Evolutionary conservation across 179 eudicot genomes (phyloP), one percentile per base, ranked within the genome.

Genomic region (Actinidia chinensis): DNA sequence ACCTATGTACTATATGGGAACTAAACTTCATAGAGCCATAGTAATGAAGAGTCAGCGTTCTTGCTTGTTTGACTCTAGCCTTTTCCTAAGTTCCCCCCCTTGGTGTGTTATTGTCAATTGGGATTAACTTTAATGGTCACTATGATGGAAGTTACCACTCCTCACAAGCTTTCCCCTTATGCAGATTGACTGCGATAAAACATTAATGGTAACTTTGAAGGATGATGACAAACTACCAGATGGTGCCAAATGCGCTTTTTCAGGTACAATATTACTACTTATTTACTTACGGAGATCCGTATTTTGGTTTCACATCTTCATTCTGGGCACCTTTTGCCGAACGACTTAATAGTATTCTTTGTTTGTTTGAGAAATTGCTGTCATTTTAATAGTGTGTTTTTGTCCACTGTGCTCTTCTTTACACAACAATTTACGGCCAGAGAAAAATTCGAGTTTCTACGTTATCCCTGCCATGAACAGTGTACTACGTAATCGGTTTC

Each of bases 331-430:
- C 14, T 43, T 20, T 56, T 55, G 36, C 42, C 11, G 44, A 55
- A 28, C 60, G 33, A 23, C 75, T 71, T 55, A 25, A 33, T 14
- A 12, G 11, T 28, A 28, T 50, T 70, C 20, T 13, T 18, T 67
- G 65, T 40, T 13, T 46, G 6, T 65, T 13, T n/a, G 12, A 63
- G 56, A 76, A 74, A 65, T 51, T 6, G 60, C 33, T 6, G 54
- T 22, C n/a, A 15, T 28, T 40, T 25, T 22, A 28, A 36, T 52
- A 42, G 52, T 56, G 28, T 80, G 79, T 83, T 18, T 74, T 82
- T 97, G n/a, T n/a, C n/a, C n/a, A n/a, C 93, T n/a, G 96, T 76
- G 98, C 98, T 55, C 91, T 94, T 83, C 91, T 94, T 42, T 94
- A 94, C 85, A 94, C 98, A 71, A 94, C 96, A 48, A 86, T 94